Base-by-base conservation (phyloP, 129 eudicot species). In the Tanacetum coccineum region DNA sequence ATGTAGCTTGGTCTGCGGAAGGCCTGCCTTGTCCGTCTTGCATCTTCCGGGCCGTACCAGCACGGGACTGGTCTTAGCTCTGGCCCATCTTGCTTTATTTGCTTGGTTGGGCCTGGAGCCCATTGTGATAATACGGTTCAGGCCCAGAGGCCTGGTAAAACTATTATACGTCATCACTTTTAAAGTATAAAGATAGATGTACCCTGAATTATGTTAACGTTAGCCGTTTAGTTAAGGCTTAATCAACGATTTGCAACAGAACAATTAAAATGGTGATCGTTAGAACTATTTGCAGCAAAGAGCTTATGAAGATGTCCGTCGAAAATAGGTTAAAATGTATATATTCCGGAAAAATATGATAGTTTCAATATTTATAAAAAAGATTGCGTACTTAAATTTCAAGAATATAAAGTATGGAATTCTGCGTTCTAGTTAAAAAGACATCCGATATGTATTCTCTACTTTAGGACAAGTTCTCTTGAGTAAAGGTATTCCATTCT, bases 381-480 rank as follows among this genome's bases (percentile, higher is more conserved):
- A 22, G 25, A 22, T 22, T 22, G 25, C 25, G 25, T 22, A 22
- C 25, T 22, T 22, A 22, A 47, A 48, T 48, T 11, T 11, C 53
- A 9, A 13, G 15, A 48, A 48, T 48, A 48, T 4, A 30, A 30
- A 4, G 7, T 30, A 30, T 30, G 39, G 39, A 30, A 5, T 30
- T 48, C 53, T 48, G 53, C 53, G 39, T 48, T n/a, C 1, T 2
- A 48, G 13, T 1, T 48, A 13, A 13, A 48, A 48, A 64, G 22
- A 9, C 56, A 45, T 64, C 46, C 40, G 22, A 21, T 21, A 20
- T 21, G 77, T 72, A 72, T 72, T 52, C 70, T 32, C 53, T 63
- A 15, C 57, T 45, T 42, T 53, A 19, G 70, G 70, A 72, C 64
- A 63, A 63, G 77, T 63, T 72, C 77, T 72, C 42, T 40, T 14